phyloP scores from a whole-genome alignment of 306 rosid genomes.

The Morella rubra region DNA sequence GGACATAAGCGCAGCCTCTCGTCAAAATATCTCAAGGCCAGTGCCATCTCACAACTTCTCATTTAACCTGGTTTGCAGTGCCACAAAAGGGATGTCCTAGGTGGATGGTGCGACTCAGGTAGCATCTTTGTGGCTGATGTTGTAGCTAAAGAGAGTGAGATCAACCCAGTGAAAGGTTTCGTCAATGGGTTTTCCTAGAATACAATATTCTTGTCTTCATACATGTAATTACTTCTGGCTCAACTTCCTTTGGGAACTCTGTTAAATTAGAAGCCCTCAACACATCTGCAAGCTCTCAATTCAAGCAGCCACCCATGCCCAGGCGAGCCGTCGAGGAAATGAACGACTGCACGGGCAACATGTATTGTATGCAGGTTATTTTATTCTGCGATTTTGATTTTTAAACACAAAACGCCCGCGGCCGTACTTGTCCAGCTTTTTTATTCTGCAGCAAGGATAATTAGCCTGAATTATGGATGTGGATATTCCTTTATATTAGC shows the following conservation, averaged over 20 bases:
- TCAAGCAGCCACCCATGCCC: no score
- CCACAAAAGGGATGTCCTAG: slow-evolving; percentile 64
- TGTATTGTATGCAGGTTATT: background rate
- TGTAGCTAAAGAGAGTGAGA: slow-evolving; percentile 26
- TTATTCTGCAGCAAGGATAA: background rate
- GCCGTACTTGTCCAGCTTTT: background rate
- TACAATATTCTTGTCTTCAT: background rate
- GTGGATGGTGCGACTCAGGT: slow-evolving; percentile 93
- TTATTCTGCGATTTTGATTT: background rate
- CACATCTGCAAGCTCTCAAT: background rate
- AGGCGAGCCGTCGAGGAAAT: no score
- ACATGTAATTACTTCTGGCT: background rate
- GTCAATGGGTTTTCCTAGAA: slow-evolving; percentile 1
- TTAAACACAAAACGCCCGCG: background rate
- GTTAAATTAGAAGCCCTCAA: background rate
- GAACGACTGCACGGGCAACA: background rate
- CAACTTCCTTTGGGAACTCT: background rate
- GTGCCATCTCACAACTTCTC: slow-evolving; percentile 18
- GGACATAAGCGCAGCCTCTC: no score
- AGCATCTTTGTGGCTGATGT: slow-evolving; percentile 72
- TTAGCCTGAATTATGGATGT: no score
- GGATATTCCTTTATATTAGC: no score
- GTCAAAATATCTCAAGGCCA: background rate
- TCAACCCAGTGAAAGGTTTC: slow-evolving; percentile 7
- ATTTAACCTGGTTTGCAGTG: slow-evolving; percentile 49